Percentiles rank a stretch among this genome's conserved stretches.
Conservation (phyloP, 495 filamentous ascomycete species). For the Neurospora tetraspora region DNA sequence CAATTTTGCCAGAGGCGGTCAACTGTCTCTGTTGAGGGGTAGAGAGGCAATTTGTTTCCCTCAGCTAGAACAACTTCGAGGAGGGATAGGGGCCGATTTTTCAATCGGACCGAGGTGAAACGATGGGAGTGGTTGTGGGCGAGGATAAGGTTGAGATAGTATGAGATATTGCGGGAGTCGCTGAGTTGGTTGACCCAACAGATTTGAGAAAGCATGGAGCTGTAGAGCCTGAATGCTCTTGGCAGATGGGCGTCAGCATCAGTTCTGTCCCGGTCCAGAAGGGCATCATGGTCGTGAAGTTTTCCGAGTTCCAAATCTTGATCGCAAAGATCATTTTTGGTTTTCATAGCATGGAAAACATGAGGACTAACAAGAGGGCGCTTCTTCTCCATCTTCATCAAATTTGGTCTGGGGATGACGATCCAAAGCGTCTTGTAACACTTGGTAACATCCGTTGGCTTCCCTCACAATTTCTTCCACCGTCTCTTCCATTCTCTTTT, state of each 20-base stretch:
- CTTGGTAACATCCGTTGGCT: not conserved
- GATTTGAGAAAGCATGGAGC: not conserved
- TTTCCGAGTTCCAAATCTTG: not conserved
- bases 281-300: not conserved
- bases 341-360: not conserved
- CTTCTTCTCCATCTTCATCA: not conserved
- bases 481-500: not conserved
- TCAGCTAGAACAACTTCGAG: not conserved
- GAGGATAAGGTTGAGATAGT: not conserved
- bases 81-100: not conserved
- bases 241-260: not conserved
- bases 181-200: not conserved
- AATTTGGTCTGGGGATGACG: not conserved
- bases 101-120: not conserved
- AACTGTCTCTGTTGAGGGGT: not conserved
- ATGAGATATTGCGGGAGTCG: not conserved
- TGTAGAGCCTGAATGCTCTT: not conserved
- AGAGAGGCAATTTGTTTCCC: not conserved
- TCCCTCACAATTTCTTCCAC: not conserved
- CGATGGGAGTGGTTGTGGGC: not conserved
- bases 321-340: not conserved
- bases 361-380: not conserved
- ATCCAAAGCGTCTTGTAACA: not conserved
- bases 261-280: not conserved
- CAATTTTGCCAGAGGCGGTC: not conserved